Evolutionary conservation across 768 basidiomycete genomes (phyloP).

Genomic region (Termitomyces sp.): DNA sequence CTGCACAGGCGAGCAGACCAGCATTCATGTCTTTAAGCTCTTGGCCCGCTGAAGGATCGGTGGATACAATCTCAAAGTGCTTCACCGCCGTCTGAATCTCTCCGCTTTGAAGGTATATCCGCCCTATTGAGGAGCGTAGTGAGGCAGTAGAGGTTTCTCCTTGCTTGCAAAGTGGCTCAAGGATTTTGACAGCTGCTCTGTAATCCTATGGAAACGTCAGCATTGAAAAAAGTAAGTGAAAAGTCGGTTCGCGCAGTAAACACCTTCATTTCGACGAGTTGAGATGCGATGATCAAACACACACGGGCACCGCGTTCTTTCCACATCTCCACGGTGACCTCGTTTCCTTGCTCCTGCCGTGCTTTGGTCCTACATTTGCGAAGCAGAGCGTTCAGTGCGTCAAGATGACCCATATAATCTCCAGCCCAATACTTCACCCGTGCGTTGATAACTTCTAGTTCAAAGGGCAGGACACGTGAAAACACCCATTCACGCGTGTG

Average conservation of each 20-base stretch:
- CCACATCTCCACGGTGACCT: constrained; percentile 61
- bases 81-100: constrained; percentile 52
- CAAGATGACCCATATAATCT: constrained; percentile 76
- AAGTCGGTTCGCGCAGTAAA: constrained; percentile 1
- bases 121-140: constrained; percentile 64
- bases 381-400: constrained; percentile 62
- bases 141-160: constrained; percentile 39
- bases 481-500: constrained; percentile 56
- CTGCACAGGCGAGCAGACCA: constrained; percentile 59
- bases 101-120: constrained; percentile 73
- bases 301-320: constrained; percentile 73
- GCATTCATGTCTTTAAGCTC: constrained; percentile 56
- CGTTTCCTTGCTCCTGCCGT: constrained; percentile 33
- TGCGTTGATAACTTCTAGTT: constrained; percentile 66
- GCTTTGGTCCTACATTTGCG: constrained; percentile 53
- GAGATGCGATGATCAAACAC: constrained; percentile 75
- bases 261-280: constrained; percentile 84
- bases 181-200: constrained; percentile 58
- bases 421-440: constrained; percentile 79
- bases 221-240: not conserved
- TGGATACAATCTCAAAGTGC: constrained; percentile 51
- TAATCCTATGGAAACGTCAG: constrained; percentile 46
- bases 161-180: constrained; percentile 60
- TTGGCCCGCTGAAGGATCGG: constrained; percentile 37
- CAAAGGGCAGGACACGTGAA: constrained; percentile 53